Percentiles rank a stretch among this genome's conserved stretches.
Conservation (phyloP, 2,329 filamentous ascomycete species). For the Mollisia scopiformis region DNA sequence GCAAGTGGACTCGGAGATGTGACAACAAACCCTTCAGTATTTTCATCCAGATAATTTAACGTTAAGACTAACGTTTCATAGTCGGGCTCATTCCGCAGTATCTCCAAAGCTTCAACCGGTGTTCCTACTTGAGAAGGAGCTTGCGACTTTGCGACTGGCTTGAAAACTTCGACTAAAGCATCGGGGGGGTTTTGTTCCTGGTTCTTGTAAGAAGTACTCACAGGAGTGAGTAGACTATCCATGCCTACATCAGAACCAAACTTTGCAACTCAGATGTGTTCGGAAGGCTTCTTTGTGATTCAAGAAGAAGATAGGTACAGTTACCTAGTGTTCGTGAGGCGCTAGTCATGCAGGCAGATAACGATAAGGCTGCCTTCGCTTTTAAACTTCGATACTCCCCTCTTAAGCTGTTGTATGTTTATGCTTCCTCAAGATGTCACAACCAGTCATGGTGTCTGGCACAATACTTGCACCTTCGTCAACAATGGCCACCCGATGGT, state of each 20-base stretch:
- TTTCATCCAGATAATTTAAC: slow-evolving; percentile 53
- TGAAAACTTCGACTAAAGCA: slow-evolving; percentile 24
- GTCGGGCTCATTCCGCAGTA: slow-evolving; percentile 64
- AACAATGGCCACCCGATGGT: slow-evolving; percentile 28
- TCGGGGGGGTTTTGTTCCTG: slow-evolving; percentile 20
- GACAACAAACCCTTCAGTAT: slow-evolving; percentile 54
- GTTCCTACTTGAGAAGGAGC: slow-evolving; percentile 23
- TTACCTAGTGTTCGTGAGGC: neutral
- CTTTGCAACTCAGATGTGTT: too few relatives aligned
- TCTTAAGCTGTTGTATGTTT: neutral
- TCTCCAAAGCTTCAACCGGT: slow-evolving; percentile 56
- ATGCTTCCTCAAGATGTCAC: slow-evolving; percentile 28
- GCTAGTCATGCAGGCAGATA: slow-evolving; percentile 25
- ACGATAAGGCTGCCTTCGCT: slow-evolving; percentile 22
- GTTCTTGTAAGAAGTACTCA: slow-evolving; percentile 42
- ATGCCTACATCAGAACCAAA: slow-evolving; percentile 39
- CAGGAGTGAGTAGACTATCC: slow-evolving; percentile 51
- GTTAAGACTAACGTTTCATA: slow-evolving; percentile 56
- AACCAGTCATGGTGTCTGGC: slow-evolving; percentile 30
- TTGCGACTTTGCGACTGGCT: slow-evolving; percentile 6
- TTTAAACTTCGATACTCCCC: neutral
- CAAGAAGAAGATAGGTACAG: too few relatives aligned
- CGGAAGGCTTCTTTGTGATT: too few relatives aligned
- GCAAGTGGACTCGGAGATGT: slow-evolving; percentile 65
- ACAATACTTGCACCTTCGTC: slow-evolving; percentile 8